phyloP scores from a whole-genome alignment of 306 rosid species.

The Betula pendula region DNA sequence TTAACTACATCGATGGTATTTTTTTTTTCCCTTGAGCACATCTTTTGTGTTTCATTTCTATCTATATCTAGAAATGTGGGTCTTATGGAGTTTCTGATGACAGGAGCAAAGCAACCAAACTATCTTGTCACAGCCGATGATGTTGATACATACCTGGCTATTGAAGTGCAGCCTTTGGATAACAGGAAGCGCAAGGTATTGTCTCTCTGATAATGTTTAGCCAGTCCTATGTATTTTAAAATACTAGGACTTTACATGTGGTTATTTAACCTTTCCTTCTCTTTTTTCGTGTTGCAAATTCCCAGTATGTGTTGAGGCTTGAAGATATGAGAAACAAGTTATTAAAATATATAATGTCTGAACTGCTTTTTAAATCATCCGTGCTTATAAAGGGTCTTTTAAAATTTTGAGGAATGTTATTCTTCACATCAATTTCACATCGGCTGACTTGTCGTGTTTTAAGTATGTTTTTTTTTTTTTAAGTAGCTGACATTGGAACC shows the following conservation, averaged over 20 bases:
- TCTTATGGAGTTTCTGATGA: constrained; percentile 30
- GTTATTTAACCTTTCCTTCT: not conserved
- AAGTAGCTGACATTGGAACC: no score
- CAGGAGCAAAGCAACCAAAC: constrained; percentile 95
- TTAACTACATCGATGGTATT: constrained; percentile 82
- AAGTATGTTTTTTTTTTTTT: no score
- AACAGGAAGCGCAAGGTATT: constrained; percentile 90
- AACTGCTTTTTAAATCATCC: not conserved
- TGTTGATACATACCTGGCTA: constrained; percentile 82
- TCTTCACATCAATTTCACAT: no score
- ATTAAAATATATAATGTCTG: not conserved
- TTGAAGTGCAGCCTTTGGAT: constrained; percentile 95
- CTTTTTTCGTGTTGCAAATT: not conserved
- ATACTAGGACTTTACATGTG: not conserved
- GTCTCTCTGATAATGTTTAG: constrained; percentile 11
- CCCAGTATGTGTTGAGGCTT: not conserved
- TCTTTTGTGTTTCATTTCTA: constrained; percentile 17
- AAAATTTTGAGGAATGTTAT: no score
- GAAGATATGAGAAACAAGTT: not conserved
- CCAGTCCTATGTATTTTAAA: constrained; percentile 6
- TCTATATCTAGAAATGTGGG: constrained; percentile 23
- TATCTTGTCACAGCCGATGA: constrained; percentile 89
- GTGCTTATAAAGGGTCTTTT: not conserved
- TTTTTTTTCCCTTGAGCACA: constrained; percentile 16
- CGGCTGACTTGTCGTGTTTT: no score